Conservation (phyloP, 805 yeast genomes). For the Zygosaccharomyces bisporus region DNA sequence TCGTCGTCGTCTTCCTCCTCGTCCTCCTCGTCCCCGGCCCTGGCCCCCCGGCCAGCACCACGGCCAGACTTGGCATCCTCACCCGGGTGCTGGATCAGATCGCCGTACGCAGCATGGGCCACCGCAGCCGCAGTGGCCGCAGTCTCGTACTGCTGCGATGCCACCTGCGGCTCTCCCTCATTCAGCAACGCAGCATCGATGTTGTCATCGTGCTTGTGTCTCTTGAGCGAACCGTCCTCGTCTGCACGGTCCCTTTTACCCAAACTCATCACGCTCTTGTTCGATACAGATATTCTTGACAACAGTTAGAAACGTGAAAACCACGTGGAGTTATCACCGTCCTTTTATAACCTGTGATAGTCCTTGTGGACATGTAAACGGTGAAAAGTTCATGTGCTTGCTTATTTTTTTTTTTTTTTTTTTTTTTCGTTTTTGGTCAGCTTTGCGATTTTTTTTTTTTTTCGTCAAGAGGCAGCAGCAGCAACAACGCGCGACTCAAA, state of each 20-base stretch:
- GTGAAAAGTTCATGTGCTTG: not conserved
- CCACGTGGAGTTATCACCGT: conserved; percentile 29
- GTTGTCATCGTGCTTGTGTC: conserved; percentile 25
- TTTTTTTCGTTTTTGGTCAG: not conserved
- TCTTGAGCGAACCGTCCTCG: conserved; percentile 15
- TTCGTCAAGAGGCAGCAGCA: not conserved
- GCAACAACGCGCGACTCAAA: conserved; percentile 2
- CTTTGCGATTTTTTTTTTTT: conserved; percentile 2
- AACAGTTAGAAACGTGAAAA: conserved; percentile 30
- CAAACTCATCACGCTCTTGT: conserved; percentile 8
- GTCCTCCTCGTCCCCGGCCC: conserved; percentile 10
- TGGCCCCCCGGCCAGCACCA: conserved; percentile 7
- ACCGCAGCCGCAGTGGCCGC: conserved; percentile 27
- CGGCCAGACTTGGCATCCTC: conserved; percentile 13
- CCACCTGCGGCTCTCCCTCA: conserved; percentile 12
- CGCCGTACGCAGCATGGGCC: conserved; percentile 30
- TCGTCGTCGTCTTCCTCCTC: conserved; percentile 18
- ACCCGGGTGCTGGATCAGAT: conserved; percentile 25
- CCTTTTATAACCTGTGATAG: conserved; percentile 1
- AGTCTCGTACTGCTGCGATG: conserved; percentile 11
- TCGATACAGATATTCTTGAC: not conserved
- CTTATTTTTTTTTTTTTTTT: conserved; percentile 4
- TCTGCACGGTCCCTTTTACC: conserved; percentile 11
- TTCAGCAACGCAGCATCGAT: conserved; percentile 33
- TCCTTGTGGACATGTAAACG: not conserved